A percentile compares a stretch with the other conserved stretches of the same genome.
Evolutionary conservation across 768 basidiomycete genomes (phyloP).

Genomic region (Boletus barrowsii): DNA sequence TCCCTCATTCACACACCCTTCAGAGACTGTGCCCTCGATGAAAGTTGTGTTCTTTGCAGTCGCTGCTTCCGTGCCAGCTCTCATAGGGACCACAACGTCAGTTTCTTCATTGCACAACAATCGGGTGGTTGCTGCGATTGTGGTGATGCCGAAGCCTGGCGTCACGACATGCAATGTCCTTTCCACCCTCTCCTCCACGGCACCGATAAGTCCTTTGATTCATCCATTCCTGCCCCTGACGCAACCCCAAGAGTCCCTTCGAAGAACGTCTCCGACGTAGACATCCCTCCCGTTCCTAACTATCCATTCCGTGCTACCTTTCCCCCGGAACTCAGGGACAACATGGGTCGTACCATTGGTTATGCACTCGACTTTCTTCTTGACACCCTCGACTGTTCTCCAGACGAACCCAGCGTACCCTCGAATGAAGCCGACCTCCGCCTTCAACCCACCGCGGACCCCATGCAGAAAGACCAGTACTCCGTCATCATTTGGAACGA

Average conservation of each 20-base stretch:
- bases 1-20: neutral
- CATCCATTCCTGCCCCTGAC: conserved; percentile 21
- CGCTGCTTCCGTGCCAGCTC: conserved; percentile 88
- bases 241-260: conserved; percentile 43
- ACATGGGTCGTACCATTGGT: conserved; percentile 68
- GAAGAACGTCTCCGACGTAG: conserved; percentile 40
- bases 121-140: conserved; percentile 95
- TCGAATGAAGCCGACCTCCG: conserved; percentile 65
- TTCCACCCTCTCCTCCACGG: conserved; percentile 60
- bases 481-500: conserved; percentile 93
- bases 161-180: conserved; percentile 60
- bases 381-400: conserved; percentile 78
- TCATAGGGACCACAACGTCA: conserved; percentile 85
- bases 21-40: conserved; percentile 89
- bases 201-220: conserved; percentile 4
- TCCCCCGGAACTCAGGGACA: conserved; percentile 68
- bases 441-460: conserved; percentile 71
- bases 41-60: conserved; percentile 87
- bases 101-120: conserved; percentile 90
- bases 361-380: conserved; percentile 82
- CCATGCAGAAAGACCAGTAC: conserved; percentile 75
- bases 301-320: conserved; percentile 55
- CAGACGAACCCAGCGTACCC: conserved; percentile 72
- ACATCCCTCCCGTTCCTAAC: conserved; percentile 58
- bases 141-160: conserved; percentile 89